Evolutionary conservation across 2,329 filamentous ascomycete species (phyloP).

Genomic region (Cercospora brassicicola): DNA sequence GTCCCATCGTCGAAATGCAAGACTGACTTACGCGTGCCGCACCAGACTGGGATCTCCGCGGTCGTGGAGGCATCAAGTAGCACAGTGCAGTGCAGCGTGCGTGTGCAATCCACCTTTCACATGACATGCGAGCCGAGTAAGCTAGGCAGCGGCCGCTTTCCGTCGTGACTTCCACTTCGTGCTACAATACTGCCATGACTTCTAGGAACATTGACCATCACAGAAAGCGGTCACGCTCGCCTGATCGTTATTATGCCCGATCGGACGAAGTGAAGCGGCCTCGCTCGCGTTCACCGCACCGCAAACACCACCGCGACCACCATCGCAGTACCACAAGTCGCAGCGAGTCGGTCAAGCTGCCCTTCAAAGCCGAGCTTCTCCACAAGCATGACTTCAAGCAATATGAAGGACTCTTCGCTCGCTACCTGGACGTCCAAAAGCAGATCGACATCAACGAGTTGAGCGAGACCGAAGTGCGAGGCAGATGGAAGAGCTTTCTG

Average conservation of each 20-base stretch:
- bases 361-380: slow-evolving; percentile 51
- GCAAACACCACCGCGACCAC: slow-evolving; percentile 14
- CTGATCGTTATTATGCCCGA: slow-evolving; percentile 5
- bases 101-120: background rate
- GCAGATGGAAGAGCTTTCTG: slow-evolving; percentile 91
- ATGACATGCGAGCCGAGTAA: background rate
- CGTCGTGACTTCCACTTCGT: background rate
- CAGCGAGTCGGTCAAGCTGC: slow-evolving; percentile 22
- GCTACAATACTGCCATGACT: slow-evolving; percentile 7
- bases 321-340: background rate
- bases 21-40: background rate
- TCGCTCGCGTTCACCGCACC: slow-evolving; percentile 34
- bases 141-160: background rate
- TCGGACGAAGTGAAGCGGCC: slow-evolving; percentile 26
- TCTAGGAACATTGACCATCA: slow-evolving; percentile 28
- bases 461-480: slow-evolving; percentile 71
- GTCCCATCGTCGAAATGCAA: background rate
- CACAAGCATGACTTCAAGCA: slow-evolving; percentile 66
- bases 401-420: slow-evolving; percentile 72
- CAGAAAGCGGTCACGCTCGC: slow-evolving; percentile 34
- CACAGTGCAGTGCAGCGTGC: background rate
- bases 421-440: slow-evolving; percentile 89
- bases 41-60: background rate
- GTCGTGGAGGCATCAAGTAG: too few relatives aligned
- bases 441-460: slow-evolving; percentile 67